Evolutionary conservation across 2,329 filamentous ascomycete genomes (phyloP).

Genomic region (Claviceps quebecensis): DNA sequence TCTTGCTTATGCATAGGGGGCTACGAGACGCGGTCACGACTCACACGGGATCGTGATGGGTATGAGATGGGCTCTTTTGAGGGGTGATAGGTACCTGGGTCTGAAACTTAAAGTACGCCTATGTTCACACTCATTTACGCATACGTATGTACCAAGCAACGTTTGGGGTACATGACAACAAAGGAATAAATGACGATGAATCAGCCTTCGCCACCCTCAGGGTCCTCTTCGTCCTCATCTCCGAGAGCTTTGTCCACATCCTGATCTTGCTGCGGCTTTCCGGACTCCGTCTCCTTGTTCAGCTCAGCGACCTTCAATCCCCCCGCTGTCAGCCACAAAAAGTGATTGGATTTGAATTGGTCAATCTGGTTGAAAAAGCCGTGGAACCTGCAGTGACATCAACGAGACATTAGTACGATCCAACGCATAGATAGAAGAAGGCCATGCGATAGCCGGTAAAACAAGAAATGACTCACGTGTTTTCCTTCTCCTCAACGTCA

Average conservation of each 20-base stretch:
- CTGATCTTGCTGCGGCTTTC: slow-evolving; percentile 26
- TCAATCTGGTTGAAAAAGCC: slow-evolving; percentile 70
- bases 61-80: no score
- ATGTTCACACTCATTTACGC: no score
- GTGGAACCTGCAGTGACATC: slow-evolving; percentile 42
- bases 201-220: slow-evolving; percentile 30
- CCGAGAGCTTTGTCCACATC: slow-evolving; percentile 33
- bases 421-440: not conserved
- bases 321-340: slow-evolving; percentile 60
- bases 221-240: slow-evolving; percentile 38
- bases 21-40: no score
- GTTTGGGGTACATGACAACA: no score
- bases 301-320: slow-evolving; percentile 47
- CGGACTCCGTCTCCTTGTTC: slow-evolving; percentile 13
- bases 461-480: slow-evolving; percentile 48
- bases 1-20: no score
- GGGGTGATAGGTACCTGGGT: no score
- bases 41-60: no score
- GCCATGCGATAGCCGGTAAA: not conserved
- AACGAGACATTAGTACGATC: slow-evolving; percentile 6
- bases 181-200: no score
- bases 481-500: slow-evolving; percentile 72
- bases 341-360: slow-evolving; percentile 56
- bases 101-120: no score
- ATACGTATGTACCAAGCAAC: no score